Evolutionary conservation across 305 asterid genomes (phyloP), one percentile per base, ranked within the genome.

Genomic region (Caryopteris hybrid): DNA sequence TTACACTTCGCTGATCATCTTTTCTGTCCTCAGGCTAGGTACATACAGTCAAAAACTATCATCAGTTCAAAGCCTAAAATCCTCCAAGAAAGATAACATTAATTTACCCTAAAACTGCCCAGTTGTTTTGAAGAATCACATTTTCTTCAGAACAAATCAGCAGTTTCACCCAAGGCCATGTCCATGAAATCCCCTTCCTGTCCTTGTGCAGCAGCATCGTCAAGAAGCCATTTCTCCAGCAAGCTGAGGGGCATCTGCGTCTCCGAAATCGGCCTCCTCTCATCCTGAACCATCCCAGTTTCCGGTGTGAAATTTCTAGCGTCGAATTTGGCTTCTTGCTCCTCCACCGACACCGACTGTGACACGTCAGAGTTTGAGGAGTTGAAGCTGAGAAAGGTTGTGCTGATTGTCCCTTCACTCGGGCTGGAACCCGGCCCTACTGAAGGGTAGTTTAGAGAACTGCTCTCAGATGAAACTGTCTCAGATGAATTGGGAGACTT

Each of bases 211-310:
- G 78, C 82, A 6, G 84, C 85, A 55, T 91, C 96, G 58, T 91
- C 97, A 51, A 91, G 74, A n/a, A 91, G 84, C 97, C 97, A 91
- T 55, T 91, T 88, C 87, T 91, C 97, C 38, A 91, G 73, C 63
- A 83, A 61, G 27, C 80, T 80, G 48, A 91, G 76, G 63, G 95
- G 95, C 79, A 84, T 79, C 52, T 79, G 76, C 7, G 80, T 74
- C 31, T 70, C 80, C 45, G 12, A 61, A 65, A 18, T 18, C 61
- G 53, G 3, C 64, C 10, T 23, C 48, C n/a, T n/a, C n/a, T n/a
- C n/a, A n/a, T n/a, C n/a, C n/a, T n/a, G n/a, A n/a, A n/a, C n/a
- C n/a, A n/a, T n/a, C n/a, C 42, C 74, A 34, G 14, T 66, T 68
- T 69, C 78, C 5, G 61, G 27, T 27, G 60, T 53, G 68, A 62